These are phyloP conservation scores for Psidium friedrichsthalianum DNA, from an alignment of 345 rosid species.

Conservation along the genomic window DNA sequence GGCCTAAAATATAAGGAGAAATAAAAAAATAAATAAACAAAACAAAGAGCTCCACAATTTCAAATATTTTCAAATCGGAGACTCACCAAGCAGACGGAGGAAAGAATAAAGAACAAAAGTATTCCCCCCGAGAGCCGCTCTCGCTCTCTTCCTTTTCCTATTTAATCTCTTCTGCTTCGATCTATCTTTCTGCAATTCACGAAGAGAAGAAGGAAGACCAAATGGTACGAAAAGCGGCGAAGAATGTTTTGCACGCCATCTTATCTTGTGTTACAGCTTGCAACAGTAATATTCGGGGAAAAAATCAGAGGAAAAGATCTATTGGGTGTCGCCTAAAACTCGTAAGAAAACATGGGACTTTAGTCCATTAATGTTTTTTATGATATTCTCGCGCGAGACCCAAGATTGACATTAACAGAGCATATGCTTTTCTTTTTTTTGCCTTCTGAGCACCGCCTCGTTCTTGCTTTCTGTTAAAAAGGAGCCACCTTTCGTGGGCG, in stretches of 20 bases:
- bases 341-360: neutral
- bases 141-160: neutral
- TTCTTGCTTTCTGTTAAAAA: neutral
- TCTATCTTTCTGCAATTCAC: neutral
- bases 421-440: neutral
- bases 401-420: neutral
- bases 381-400: neutral
- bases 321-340: neutral
- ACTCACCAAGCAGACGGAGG: conserved; percentile 3
- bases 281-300: neutral
- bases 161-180: neutral
- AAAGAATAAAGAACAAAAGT: conserved; percentile 2
- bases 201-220: neutral
- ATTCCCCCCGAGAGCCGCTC: neutral
- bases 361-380: neutral
- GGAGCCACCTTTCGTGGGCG: neutral
- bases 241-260: conserved; percentile 8
- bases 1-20: neutral
- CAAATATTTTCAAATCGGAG: neutral
- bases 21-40: neutral
- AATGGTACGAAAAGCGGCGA: conserved; percentile 6
- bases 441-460: neutral
- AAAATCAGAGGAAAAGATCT: neutral
- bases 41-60: neutral
- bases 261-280: neutral